Percentiles rank a stretch among this genome's conserved stretches.
Conservation (phyloP, 2,329 filamentous ascomycete species). For the Arthrobotrys megalospora region DNA sequence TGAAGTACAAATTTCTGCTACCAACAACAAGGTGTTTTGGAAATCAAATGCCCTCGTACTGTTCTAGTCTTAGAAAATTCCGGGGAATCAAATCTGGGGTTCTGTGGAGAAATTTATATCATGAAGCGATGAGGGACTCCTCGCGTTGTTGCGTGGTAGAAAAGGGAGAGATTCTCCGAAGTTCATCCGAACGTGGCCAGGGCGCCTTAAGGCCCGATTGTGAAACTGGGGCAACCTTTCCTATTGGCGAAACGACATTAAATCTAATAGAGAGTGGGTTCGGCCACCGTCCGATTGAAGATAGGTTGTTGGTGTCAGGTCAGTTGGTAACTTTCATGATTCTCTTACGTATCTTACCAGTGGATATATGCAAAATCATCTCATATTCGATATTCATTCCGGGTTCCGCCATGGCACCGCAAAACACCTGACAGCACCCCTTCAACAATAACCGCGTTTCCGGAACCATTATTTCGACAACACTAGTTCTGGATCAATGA, state of each 20-base stretch:
- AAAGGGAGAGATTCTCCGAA: slow-evolving; percentile 44
- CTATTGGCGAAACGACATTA: neutral
- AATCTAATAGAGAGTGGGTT: neutral
- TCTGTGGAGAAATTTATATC: slow-evolving; percentile 32
- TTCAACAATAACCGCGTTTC: no score
- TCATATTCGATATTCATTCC: no score
- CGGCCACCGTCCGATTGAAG: neutral
- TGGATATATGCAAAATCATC: no score
- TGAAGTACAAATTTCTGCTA: no score
- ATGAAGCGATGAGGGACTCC: neutral
- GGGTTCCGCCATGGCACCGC: no score
- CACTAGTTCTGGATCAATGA: no score
- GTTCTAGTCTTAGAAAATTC: neutral
- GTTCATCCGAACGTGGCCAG: slow-evolving; percentile 40
- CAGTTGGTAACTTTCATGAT: no score
- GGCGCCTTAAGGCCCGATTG: no score
- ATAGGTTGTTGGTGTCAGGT: neutral
- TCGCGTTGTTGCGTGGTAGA: slow-evolving; percentile 35
- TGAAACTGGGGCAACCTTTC: neutral
- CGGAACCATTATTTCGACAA: no score
- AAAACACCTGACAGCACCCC: no score
- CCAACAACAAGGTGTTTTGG: neutral
- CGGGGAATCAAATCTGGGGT: slow-evolving; percentile 9
- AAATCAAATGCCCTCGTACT: neutral
- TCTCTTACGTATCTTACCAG: no score